These are phyloP conservation scores for Xylaria sp. DNA, from an alignment of 2,329 filamentous ascomycete species.

Conservation along the genomic window DNA sequence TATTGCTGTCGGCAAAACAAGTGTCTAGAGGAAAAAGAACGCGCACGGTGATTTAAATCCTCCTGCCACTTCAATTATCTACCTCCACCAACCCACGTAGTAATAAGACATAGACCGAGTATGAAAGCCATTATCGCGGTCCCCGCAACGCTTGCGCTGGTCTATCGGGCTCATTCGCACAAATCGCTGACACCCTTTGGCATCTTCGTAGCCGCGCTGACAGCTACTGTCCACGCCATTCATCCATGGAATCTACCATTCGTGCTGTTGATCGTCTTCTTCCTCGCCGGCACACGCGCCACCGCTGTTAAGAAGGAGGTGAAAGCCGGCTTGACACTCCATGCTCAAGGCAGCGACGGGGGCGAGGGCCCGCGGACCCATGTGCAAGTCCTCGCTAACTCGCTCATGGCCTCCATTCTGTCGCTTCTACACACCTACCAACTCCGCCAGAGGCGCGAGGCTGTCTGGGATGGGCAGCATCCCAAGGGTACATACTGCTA, in stretches of 20 bases:
- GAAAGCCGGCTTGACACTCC: constrained; percentile 84
- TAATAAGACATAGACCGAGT: constrained; percentile 20
- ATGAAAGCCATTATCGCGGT: constrained; percentile 70
- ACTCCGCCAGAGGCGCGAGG: constrained; percentile 59
- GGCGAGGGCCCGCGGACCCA: constrained; percentile 87
- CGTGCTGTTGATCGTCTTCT: constrained; percentile 83
- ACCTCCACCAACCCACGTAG: background rate
- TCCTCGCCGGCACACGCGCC: constrained; percentile 82
- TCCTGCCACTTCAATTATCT: background rate
- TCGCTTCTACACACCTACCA: constrained; percentile 69
- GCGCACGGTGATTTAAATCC: background rate
- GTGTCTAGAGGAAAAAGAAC: background rate
- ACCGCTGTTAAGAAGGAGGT: constrained; percentile 91
- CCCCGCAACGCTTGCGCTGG: constrained; percentile 68
- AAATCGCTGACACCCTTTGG: constrained; percentile 83
- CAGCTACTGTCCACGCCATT: constrained; percentile 83
- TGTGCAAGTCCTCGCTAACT: constrained; percentile 91
- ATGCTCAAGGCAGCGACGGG: constrained; percentile 75
- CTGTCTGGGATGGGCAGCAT: constrained; percentile 49
- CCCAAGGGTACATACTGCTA: constrained; percentile 61
- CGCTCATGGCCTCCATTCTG: constrained; percentile 76
- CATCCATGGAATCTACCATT: constrained; percentile 97
- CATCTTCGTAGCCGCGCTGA: constrained; percentile 75
- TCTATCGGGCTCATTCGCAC: constrained; percentile 74
- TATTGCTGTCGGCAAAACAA: background rate